Percentiles rank a stretch among this genome's conserved stretches.
phyloP scores from a whole-genome alignment of 805 yeast species.

The Cyberlindnera mycetangii region DNA sequence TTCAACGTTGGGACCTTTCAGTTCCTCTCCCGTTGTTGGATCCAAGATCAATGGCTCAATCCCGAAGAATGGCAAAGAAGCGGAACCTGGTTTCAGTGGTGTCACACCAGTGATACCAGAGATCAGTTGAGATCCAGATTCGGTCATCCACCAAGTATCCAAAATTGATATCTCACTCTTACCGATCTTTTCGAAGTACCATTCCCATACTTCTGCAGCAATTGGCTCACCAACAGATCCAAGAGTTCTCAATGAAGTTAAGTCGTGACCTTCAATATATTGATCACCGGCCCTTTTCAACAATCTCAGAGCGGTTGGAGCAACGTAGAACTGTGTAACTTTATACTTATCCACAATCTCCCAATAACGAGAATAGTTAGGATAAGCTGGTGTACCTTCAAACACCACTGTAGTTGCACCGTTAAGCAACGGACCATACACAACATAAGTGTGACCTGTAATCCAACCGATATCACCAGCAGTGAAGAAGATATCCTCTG shows the following conservation, averaged over 20 bases:
- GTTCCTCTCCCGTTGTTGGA: conserved; percentile 85
- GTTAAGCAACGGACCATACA: conserved; percentile 85
- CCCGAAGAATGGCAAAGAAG: conserved; percentile 96
- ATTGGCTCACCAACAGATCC: conserved; percentile 99
- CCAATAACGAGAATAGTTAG: conserved; percentile 95
- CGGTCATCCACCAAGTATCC: conserved; percentile 99
- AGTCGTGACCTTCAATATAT: conserved; percentile 75
- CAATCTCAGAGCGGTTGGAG: conserved; percentile 95
- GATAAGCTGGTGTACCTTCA: conserved; percentile 98
- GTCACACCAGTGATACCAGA: conserved; percentile 94
- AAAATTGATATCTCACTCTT: conserved; percentile 41
- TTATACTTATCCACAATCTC: conserved; percentile 87
- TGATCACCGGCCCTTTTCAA: conserved; percentile 87
- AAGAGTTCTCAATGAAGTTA: conserved; percentile 81
- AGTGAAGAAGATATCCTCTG: conserved; percentile 84
- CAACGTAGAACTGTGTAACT: conserved; percentile 96
- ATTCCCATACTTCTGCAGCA: conserved; percentile 97
- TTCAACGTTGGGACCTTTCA: conserved; percentile 85
- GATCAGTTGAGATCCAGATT: conserved; percentile 92
- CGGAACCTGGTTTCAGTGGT: conserved; percentile 96
- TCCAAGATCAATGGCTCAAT: conserved; percentile 87
- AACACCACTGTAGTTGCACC: conserved; percentile 93
- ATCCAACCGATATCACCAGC: conserved; percentile 99
- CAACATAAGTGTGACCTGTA: conserved; percentile 95
- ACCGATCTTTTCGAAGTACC: conserved; percentile 94